Evolutionary conservation across 1,284 basidiomycete species (phyloP).

Genomic region (Mycosarcoma mackinlayi): DNA sequence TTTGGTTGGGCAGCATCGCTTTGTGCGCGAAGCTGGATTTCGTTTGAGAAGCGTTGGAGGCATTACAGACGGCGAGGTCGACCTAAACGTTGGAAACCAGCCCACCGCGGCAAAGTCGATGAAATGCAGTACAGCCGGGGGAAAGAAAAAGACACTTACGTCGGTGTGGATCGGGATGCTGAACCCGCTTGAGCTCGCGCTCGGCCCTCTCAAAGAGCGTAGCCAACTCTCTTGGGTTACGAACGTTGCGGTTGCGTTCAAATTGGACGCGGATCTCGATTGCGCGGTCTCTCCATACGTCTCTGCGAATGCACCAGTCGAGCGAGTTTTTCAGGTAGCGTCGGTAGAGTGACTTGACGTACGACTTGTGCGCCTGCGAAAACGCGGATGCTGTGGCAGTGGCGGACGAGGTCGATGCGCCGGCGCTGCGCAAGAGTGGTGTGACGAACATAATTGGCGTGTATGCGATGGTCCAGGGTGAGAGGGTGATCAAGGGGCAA

Average conservation of each 20-base stretch:
- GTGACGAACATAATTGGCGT: constrained; percentile 29
- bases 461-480: not conserved
- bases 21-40: too few species aligned
- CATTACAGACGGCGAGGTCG: too few species aligned
- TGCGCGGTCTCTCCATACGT: constrained; percentile 85
- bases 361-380: constrained; percentile 80
- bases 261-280: constrained; percentile 88
- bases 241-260: constrained; percentile 88
- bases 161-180: constrained; percentile 91
- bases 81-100: too few species aligned
- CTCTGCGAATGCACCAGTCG: constrained; percentile 87
- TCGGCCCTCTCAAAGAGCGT: constrained; percentile 85
- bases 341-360: constrained; percentile 91
- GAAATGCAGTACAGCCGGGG: too few species aligned
- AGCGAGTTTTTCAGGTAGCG: constrained; percentile 84
- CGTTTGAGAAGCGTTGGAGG: too few species aligned
- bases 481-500: not conserved
- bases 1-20: too few species aligned
- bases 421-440: constrained; percentile 29
- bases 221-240: constrained; percentile 86
- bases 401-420: constrained; percentile 15
- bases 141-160: constrained; percentile 77
- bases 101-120: too few species aligned
- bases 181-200: constrained; percentile 75
- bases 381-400: constrained; percentile 70